Evolutionary conservation across 257 asterid genomes (phyloP).

Genomic region (Nicotiana sylvestris): DNA sequence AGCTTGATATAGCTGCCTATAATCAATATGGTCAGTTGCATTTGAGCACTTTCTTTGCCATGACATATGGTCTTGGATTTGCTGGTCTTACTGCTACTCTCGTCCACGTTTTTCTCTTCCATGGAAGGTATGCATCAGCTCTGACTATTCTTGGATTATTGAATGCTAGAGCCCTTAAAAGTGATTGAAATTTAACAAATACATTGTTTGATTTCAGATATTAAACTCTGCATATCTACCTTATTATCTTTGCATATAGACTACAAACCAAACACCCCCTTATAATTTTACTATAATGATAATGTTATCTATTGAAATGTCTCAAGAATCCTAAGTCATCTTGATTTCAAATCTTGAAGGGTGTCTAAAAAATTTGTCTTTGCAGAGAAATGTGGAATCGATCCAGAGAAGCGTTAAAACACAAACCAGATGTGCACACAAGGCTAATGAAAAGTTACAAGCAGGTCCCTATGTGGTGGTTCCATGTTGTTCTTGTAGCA

Average conservation of each 20-base stretch:
- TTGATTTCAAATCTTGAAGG: background rate
- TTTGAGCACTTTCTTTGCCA: conserved; percentile 38
- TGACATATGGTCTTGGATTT: conserved; percentile 47
- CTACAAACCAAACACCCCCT: background rate
- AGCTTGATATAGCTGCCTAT: conserved; percentile 40
- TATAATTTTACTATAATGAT: background rate
- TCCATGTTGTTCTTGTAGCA: conserved; percentile 28
- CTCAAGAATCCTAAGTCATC: background rate
- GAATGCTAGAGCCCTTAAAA: background rate
- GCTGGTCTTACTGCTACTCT: conserved; percentile 40
- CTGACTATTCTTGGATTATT: background rate
- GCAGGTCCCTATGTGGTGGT: conserved; percentile 59
- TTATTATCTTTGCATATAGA: background rate
- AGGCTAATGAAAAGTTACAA: conserved; percentile 48
- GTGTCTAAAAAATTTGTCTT: background rate
- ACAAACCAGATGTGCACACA: conserved; percentile 36
- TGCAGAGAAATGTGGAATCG: conserved; percentile 40
- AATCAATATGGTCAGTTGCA: conserved; percentile 25
- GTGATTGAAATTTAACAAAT: too few species aligned
- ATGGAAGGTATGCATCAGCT: conserved; percentile 34
- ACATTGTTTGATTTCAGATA: too few species aligned
- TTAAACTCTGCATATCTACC: background rate
- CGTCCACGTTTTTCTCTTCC: conserved; percentile 40
- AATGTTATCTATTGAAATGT: background rate
- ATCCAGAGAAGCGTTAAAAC: conserved; percentile 18